Evolutionary conservation across 139 green algal species (phyloP).

Genomic region (Chlorella vulgaris): DNA sequence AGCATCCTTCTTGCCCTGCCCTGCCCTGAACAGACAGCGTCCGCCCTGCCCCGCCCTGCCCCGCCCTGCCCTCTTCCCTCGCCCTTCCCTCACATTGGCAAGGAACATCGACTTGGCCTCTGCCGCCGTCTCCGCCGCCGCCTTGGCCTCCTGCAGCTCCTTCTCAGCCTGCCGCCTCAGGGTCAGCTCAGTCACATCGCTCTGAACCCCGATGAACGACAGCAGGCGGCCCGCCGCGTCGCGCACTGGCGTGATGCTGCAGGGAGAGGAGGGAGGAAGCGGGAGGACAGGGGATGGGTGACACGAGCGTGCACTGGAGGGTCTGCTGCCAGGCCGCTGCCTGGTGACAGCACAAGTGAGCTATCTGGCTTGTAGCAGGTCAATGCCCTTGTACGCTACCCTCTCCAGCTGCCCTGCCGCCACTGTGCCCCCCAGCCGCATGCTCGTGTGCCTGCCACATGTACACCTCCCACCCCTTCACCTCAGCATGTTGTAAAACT

Average conservation of each 20-base stretch:
- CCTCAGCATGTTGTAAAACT: slow-evolving; percentile 97
- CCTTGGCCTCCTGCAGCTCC: slow-evolving; percentile 46
- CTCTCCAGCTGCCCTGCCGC: too few relatives aligned
- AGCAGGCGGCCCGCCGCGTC: slow-evolving; percentile 64
- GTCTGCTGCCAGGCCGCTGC: too few relatives aligned
- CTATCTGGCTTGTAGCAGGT: too few relatives aligned
- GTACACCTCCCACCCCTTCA: slow-evolving; percentile 28
- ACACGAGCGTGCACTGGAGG: too few relatives aligned
- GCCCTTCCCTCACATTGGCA: too few relatives aligned
- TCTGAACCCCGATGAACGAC: slow-evolving; percentile 86
- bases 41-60: too few relatives aligned
- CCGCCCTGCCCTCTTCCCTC: too few relatives aligned
- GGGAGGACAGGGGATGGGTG: not conserved
- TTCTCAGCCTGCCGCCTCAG: slow-evolving; percentile 46
- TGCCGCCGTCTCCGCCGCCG: slow-evolving; percentile 45
- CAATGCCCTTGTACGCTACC: too few relatives aligned
- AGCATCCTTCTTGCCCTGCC: too few relatives aligned
- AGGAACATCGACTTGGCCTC: slow-evolving; percentile 70
- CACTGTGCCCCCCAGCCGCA: not conserved
- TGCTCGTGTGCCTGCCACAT: not conserved
- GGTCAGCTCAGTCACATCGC: slow-evolving; percentile 84
- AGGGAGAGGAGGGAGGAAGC: too few relatives aligned
- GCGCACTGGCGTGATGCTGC: slow-evolving; percentile 75
- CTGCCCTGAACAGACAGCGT: too few relatives aligned
- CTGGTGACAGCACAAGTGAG: too few relatives aligned